These are phyloP conservation scores for Polyporus tsugae DNA, from an alignment of 1,284 basidiomycete genomes.

Conservation along the genomic window DNA sequence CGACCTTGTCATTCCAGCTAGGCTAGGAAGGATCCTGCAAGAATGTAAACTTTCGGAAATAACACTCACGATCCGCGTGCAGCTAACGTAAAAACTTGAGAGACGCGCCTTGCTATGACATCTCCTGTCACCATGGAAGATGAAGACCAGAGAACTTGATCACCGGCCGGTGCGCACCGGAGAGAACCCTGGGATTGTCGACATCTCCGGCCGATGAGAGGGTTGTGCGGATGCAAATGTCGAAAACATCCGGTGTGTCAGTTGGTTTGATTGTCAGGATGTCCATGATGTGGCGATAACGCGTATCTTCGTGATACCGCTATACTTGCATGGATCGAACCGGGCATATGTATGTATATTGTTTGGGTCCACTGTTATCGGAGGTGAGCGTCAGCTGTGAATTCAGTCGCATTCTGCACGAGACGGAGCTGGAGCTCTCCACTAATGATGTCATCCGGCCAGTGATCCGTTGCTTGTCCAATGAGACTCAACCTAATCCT, in stretches of 20 bases:
- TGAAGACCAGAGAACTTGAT: conserved; percentile 9
- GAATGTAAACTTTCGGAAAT: background rate
- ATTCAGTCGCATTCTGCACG: background rate
- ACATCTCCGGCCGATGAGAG: background rate
- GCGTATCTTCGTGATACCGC: background rate
- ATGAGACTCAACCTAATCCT: background rate
- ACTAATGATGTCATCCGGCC: background rate
- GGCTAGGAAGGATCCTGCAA: background rate
- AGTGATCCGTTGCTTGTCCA: background rate
- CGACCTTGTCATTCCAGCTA: background rate
- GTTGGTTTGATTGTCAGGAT: conserved; percentile 1
- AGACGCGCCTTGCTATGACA: conserved; percentile 5
- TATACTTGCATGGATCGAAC: background rate
- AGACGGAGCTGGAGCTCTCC: background rate
- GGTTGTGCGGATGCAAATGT: background rate
- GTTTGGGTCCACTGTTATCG: background rate
- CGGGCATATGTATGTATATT: background rate
- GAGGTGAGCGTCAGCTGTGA: background rate
- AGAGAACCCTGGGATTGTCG: background rate
- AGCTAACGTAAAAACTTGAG: background rate
- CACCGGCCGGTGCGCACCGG: conserved; percentile 6
- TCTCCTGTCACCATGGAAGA: conserved; percentile 12
- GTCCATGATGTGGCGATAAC: background rate
- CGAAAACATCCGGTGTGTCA: background rate
- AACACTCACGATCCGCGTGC: background rate